These are phyloP conservation scores for Cyberlindnera mrakii DNA, from an alignment of 805 yeast genomes.

Conservation along the genomic window DNA sequence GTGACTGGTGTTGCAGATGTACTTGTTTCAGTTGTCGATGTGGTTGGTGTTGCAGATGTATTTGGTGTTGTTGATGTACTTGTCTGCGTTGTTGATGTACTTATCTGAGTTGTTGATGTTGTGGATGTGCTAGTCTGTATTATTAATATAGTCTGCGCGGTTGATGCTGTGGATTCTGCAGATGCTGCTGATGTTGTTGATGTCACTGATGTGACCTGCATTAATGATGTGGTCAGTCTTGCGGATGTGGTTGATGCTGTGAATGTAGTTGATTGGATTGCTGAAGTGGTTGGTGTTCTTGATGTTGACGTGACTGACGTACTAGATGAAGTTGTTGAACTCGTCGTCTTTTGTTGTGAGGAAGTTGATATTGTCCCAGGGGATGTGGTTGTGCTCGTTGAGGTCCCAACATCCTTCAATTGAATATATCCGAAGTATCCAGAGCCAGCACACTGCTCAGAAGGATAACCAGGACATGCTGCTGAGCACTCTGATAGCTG, in stretches of 20 bases:
- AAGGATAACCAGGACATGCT: constrained; percentile 38
- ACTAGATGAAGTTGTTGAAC: constrained; percentile 7
- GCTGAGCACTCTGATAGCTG: constrained; percentile 27
- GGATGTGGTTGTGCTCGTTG: constrained; percentile 18
- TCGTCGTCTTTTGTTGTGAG: constrained; percentile 11
- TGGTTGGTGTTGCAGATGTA: too few relatives aligned
- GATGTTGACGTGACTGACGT: constrained; percentile 6
- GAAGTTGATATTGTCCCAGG: constrained; percentile 7
- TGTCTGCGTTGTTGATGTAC: too few relatives aligned
- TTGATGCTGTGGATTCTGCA: constrained; percentile 3
- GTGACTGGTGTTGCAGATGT: too few relatives aligned
- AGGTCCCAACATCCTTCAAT: constrained; percentile 9
- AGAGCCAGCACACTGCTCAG: constrained; percentile 32
- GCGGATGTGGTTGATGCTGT: constrained; percentile 5
- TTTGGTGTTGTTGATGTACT: constrained; percentile 4
- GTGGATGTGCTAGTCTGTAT: constrained; percentile 8
- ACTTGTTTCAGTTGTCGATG: constrained; percentile 11
- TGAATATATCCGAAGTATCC: constrained; percentile 38
- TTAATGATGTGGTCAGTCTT: constrained; percentile 3
- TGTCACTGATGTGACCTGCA: constrained; percentile 5
- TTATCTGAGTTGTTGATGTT: too few relatives aligned
- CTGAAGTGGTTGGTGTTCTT: constrained; percentile 6
- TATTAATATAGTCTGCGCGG: constrained; percentile 4
- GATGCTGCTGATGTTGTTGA: constrained; percentile 3
- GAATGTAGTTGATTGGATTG: constrained; percentile 3